Base-by-base conservation (phyloP, 2,329 filamentous ascomycete species). In the Talaromyces sp. region DNA sequence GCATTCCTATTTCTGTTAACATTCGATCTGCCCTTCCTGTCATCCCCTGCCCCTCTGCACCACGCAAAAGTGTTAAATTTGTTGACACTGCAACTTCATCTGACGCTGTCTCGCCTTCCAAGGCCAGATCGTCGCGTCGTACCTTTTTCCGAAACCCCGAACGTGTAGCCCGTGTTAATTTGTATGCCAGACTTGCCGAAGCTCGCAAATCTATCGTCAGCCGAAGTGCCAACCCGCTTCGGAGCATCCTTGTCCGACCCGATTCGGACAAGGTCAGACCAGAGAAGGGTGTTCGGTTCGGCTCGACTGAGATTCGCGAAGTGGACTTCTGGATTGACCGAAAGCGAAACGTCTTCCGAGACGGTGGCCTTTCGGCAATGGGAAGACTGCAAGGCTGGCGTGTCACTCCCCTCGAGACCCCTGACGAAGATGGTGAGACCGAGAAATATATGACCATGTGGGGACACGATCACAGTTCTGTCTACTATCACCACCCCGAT, bases 251-350 rank as follows among this genome's bases (percentile, higher is more conserved):
- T 56, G 65, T 66, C 60, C 67, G 64, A 66, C 50, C 57, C 14
- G 45, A 45, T 10, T 48, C 43, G 27, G 58, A 67, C 56, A 63
- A 65, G 62, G 69, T 70, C 27, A 59, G 50, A 62, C 54, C 65
- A 63, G 62, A 64, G 64, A 72, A 72, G 63, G 57, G 62, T 52
- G 69, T 75, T 65, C 70, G 68, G 64, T 74, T 75, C 68, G 69
- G 68, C 33, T 70, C 68, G 41, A 66, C 58, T 50, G 70, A 67
- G 19, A 68, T 71, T 61, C 48, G 66, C 45, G 48, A 67, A 19
- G 71, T 74, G 56, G 65, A 70, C 60, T 70, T 68, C 65, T 74
- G 72, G 72, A 73, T 75, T 66, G 68, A 68, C 10, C 68, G 67
- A 35, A 68, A 67, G 48, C 54, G 66, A 50, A 65, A 74, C 65